phyloP scores from a whole-genome alignment of 2,329 filamentous ascomycete genomes.

The Fusarium sp. region DNA sequence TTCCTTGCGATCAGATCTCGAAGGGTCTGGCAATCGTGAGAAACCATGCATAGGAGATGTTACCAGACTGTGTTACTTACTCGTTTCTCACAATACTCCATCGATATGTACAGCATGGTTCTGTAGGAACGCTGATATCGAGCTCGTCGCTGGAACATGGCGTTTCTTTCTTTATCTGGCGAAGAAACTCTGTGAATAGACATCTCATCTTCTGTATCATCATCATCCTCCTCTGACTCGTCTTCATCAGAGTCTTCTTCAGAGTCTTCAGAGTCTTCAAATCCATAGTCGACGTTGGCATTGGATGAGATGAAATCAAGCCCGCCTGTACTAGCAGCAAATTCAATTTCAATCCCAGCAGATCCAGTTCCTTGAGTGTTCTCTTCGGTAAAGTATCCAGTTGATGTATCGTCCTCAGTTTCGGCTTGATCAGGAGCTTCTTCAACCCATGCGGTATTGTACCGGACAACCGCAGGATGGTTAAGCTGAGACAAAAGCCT shows the following conservation, averaged over 20 bases:
- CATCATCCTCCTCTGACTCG: constrained; percentile 59
- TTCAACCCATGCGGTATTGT: constrained; percentile 96
- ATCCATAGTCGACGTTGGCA: constrained; percentile 81
- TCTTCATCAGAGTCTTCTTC: constrained; percentile 58
- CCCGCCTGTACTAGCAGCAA: constrained; percentile 78
- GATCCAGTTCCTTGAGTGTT: constrained; percentile 52
- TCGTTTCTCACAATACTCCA: constrained; percentile 97
- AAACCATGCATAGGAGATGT: not conserved
- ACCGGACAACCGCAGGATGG: constrained; percentile 85
- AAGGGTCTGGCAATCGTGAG: constrained; percentile 65
- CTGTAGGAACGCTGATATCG: constrained; percentile 63
- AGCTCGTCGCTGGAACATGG: constrained; percentile 44
- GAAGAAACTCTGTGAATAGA: constrained; percentile 41
- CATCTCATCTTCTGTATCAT: constrained; percentile 49
- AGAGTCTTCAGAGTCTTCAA: constrained; percentile 54
- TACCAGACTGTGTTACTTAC: constrained; percentile 53
- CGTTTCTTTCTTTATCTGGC: constrained; percentile 45
- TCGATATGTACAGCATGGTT: constrained; percentile 93
- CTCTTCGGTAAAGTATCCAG: constrained; percentile 55
- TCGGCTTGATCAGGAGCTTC: constrained; percentile 65
- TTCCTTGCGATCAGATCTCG: constrained; percentile 85
- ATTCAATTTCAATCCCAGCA: constrained; percentile 60
- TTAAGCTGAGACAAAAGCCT: constrained; percentile 91
- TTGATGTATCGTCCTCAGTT: constrained; percentile 66
- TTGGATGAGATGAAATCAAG: constrained; percentile 94